phyloP scores from a whole-genome alignment of 139 green algal species.

The Spirogloea muscicola region DNA sequence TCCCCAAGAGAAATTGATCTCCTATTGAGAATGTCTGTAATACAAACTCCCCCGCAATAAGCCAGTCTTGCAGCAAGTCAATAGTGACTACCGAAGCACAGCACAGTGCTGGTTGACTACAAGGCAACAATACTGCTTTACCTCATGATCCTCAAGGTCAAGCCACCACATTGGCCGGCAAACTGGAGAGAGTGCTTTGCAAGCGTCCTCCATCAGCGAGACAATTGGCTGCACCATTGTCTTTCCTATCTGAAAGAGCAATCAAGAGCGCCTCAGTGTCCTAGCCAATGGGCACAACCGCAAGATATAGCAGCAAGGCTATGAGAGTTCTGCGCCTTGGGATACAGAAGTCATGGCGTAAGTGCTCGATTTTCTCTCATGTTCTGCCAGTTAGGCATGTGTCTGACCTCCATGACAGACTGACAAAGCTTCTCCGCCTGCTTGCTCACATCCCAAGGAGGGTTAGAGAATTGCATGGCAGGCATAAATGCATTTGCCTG shows the following conservation, averaged over 20 bases:
- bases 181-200: conserved; percentile 55
- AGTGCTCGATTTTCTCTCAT: too few relatives aligned
- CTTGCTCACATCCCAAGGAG: conserved; percentile 58
- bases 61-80: background rate
- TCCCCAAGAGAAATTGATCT: conserved; percentile 64
- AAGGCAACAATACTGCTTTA: background rate
- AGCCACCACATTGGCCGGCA: conserved; percentile 67
- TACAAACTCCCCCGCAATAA: background rate
- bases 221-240: conserved; percentile 22
- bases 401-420: conserved; percentile 30
- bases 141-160: conserved; percentile 54
- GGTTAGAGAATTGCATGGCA: conserved; percentile 62
- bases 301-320: too few relatives aligned
- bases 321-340: too few relatives aligned
- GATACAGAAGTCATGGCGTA: too few relatives aligned
- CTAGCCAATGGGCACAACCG: too few relatives aligned
- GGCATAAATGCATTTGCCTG: conserved; percentile 67
- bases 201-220: conserved; percentile 45
- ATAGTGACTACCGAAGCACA: background rate
- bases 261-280: too few relatives aligned
- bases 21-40: conserved; percentile 57
- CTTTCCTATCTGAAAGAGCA: conserved; percentile 39
- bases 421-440: conserved; percentile 50
- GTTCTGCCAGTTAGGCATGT: too few relatives aligned
- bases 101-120: background rate